These are phyloP conservation scores for Daldinia grandis DNA, from an alignment of 495 filamentous ascomycete species.

Conservation along the genomic window DNA sequence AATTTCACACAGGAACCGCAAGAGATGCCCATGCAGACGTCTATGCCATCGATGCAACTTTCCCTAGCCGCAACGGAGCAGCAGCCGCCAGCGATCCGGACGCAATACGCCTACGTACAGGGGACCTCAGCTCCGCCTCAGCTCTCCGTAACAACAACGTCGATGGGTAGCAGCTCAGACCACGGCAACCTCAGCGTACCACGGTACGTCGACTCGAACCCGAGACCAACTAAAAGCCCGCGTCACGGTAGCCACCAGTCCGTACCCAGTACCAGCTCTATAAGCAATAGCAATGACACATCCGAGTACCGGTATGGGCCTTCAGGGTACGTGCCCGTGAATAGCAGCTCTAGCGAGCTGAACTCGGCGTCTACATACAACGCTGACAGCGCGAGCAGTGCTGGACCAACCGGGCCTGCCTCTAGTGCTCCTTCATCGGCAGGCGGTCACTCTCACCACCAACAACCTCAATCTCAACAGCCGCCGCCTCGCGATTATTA, in stretches of 20 bases:
- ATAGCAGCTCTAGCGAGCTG: constrained; percentile 45
- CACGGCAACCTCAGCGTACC: constrained; percentile 54
- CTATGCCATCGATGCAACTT: constrained; percentile 60
- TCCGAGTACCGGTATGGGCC: constrained; percentile 61
- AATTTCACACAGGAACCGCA: constrained; percentile 58
- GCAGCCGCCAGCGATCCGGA: constrained; percentile 53
- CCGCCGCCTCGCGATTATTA: constrained; percentile 57
- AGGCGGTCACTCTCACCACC: constrained; percentile 32
- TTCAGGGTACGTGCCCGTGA: constrained; percentile 41
- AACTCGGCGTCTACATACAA: constrained; percentile 48
- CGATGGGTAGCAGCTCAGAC: constrained; percentile 42
- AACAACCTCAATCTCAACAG: constrained; percentile 38
- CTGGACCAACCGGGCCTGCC: constrained; percentile 15
- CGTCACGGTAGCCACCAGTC: constrained; percentile 61
- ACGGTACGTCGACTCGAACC: constrained; percentile 62
- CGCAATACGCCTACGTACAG: constrained; percentile 60
- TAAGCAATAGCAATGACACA: constrained; percentile 54
- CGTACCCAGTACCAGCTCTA: constrained; percentile 50
- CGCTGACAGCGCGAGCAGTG: constrained; percentile 36
- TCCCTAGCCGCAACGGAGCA: constrained; percentile 53
- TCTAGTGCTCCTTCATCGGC: constrained; percentile 34
- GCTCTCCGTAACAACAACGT: constrained; percentile 53
- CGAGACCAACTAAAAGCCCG: constrained; percentile 62
- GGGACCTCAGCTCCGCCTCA: constrained; percentile 54
- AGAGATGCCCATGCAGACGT: constrained; percentile 58